Percentiles rank a stretch among this genome's conserved stretches.
phyloP scores from a whole-genome alignment of 257 asterid species.

The Ligustrum vulgare region DNA sequence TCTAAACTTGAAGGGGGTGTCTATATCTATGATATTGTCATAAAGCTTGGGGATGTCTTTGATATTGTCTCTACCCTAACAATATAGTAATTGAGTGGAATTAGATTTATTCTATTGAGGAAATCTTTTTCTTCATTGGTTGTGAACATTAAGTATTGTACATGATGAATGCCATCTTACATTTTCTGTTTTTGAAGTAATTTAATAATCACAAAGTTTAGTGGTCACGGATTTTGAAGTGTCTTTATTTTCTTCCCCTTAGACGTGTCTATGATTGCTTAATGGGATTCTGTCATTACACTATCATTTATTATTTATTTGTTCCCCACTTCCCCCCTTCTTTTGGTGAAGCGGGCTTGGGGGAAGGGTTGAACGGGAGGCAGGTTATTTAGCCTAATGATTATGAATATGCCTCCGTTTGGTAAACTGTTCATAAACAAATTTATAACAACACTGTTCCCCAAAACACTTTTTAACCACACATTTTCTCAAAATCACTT shows the following conservation, averaged over 20 bases:
- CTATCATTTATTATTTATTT: neutral
- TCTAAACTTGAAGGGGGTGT: no score
- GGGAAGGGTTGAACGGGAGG: neutral
- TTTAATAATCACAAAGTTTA: neutral
- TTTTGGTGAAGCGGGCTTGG: neutral
- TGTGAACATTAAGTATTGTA: neutral
- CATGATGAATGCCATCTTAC: neutral
- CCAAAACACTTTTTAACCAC: no score
- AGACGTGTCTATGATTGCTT: neutral
- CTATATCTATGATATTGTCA: neutral
- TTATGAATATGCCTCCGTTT: neutral
- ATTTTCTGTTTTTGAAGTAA: neutral
- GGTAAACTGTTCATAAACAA: no score
- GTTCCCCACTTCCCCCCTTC: neutral
- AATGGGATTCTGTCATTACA: neutral
- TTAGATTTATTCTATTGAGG: neutral
- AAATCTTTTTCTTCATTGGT: neutral
- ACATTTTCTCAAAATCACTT: no score
- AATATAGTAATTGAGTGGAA: neutral
- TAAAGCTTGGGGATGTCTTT: neutral
- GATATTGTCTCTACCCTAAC: neutral
- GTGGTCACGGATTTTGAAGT: neutral
- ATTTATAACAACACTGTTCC: no score
- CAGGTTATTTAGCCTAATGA: slow-evolving; percentile 1
- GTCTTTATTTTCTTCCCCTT: neutral